Conservation (phyloP, 768 basidiomycete genomes). For the Leucocoprinus leucothites region DNA sequence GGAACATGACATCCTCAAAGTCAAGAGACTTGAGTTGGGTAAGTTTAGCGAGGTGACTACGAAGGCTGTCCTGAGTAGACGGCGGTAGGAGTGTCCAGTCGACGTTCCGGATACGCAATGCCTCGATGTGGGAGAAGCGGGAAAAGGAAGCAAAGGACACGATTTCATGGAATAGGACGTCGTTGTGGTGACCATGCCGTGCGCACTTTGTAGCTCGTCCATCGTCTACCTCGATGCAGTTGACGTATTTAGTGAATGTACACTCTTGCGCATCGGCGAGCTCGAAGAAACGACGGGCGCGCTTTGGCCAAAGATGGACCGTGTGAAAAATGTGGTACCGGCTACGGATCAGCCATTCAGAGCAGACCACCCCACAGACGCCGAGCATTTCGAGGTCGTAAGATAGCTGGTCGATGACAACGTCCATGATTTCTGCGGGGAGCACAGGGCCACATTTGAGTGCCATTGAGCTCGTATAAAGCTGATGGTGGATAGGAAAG, state of each 20-base stretch:
- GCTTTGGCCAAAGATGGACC: constrained; percentile 27
- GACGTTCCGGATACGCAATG: constrained; percentile 23
- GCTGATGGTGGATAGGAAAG: neutral
- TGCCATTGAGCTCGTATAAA: neutral
- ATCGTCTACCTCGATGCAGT: constrained; percentile 26
- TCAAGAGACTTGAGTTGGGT: constrained; percentile 20
- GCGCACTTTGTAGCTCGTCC: neutral
- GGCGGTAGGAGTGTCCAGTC: constrained; percentile 26
- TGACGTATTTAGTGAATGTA: constrained; percentile 24
- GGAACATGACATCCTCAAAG: constrained; percentile 25
- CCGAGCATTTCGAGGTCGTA: constrained; percentile 22
- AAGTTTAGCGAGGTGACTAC: constrained; percentile 19
- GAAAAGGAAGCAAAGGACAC: constrained; percentile 18
- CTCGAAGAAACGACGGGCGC: constrained; percentile 21
- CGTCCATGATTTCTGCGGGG: constrained; percentile 30
- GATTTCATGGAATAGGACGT: constrained; percentile 15
- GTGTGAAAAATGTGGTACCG: constrained; percentile 29
- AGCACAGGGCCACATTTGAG: constrained; percentile 15
- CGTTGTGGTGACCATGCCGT: neutral
- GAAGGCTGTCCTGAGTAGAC: constrained; percentile 16
- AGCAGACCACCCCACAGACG: constrained; percentile 27
- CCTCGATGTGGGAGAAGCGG: constrained; percentile 18
- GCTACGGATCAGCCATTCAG: constrained; percentile 28
- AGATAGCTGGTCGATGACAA: constrained; percentile 30
- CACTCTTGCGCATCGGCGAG: constrained; percentile 18